phyloP scores from a whole-genome alignment of 352 stramenopile genomes.

The Phytopythium boreale region DNA sequence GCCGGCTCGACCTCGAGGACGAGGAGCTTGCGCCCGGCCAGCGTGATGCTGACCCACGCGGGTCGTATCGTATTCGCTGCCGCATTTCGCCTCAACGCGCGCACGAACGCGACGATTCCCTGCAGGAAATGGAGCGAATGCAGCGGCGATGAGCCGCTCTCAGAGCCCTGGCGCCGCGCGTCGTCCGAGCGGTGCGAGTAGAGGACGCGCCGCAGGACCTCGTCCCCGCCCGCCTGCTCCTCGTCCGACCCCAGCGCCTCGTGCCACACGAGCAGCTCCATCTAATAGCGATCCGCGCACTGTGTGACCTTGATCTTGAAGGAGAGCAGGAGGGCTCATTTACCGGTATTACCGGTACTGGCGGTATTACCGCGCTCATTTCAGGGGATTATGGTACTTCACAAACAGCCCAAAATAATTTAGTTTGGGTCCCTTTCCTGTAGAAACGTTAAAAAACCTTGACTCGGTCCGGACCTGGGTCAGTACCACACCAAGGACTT shows the following conservation, averaged over 20 bases:
- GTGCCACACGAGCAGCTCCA: constrained; percentile 65
- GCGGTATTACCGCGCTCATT: too few species aligned
- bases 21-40: constrained; percentile 38
- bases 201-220: constrained; percentile 44
- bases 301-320: constrained; percentile 40
- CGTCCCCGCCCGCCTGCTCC: constrained; percentile 55
- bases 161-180: too few species aligned
- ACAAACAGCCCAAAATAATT: too few species aligned
- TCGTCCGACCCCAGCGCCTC: constrained; percentile 62
- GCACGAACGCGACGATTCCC: constrained; percentile 49
- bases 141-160: constrained; percentile 16
- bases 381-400: too few species aligned
- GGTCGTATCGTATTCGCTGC: not conserved
- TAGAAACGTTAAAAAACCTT: too few species aligned
- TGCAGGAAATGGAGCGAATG: constrained; percentile 49
- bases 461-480: too few species aligned
- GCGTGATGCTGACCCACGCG: constrained; percentile 44
- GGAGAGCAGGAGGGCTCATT: too few species aligned
- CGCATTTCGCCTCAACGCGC: constrained; percentile 19
- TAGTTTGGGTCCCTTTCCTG: too few species aligned
- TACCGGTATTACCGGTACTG: too few species aligned
- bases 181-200: constrained; percentile 17
- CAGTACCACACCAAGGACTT: too few species aligned
- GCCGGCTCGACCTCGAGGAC: constrained; percentile 53
- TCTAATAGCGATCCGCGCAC: not conserved